Base-by-base conservation (phyloP, 768 basidiomycete species). In the Suillus cothurnatus region DNA sequence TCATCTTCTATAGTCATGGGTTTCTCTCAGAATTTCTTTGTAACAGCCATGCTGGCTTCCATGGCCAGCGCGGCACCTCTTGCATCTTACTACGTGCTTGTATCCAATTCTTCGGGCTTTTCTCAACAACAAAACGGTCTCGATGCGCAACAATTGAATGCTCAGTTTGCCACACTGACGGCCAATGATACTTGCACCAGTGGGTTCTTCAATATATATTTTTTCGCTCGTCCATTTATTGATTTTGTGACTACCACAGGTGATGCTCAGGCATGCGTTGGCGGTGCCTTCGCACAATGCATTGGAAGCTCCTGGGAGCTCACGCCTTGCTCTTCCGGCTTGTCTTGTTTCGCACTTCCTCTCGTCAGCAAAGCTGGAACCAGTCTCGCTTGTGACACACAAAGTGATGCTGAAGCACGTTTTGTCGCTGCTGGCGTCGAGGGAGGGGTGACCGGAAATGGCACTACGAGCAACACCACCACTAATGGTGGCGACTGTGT, bases 341-440 rank as follows among this genome's bases (percentile, higher is more conserved):
- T 78, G 11, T 63, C 66, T 2, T 84, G 82, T 71, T 71, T 73
- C 32, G 83, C 80, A 3, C 77, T 83, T 28, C 82, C 82, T 1
- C 76, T 83, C 36, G 79, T 81, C 14, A 81, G 81, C 66, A 69
- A 66, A 50, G 67, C 70, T 4, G 82, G 82, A 57, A 82, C 81
- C 21, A 82, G 81, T 34, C 76, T 86, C 61, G 76, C 83, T 21
- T 88, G 86, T 74, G 80, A 80, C 34, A 85, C 84, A 2, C 36
- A 71, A 43, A 78, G 79, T 32, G 86, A 87, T 72, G 81, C 82
- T 31, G 50, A 70, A 11, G 70, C 73, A 6, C 78, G 81, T 7
- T 81, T 86, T 64, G 61, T 70, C 19, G 74, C 70, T 34, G 79
- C 81, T 36, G 84, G 84, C 38, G 85, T 81, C 23, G 63, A 72